Base-by-base conservation (phyloP, 805 yeast genomes). In the Huiozyma sinensis region DNA sequence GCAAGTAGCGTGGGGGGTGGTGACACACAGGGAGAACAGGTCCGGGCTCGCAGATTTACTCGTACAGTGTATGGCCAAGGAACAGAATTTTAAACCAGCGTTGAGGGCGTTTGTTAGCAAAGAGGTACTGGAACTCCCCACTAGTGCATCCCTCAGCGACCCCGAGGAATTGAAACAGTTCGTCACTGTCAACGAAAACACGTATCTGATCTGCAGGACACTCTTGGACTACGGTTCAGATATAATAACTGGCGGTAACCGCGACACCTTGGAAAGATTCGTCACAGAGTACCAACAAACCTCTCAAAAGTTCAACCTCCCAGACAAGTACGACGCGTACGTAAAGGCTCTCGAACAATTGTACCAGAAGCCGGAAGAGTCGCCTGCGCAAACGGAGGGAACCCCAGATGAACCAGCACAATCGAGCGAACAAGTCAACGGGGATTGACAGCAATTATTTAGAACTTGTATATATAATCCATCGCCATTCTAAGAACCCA, bases 21-120 rank as follows among this genome's bases (percentile, higher is more conserved):
- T 53, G 11, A 41, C 50, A 8, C 7, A 28, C 11, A 49, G 44
- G 36, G 44, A 50, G 7, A 53, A 58, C 39, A 40, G 37, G 6
- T 49, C 55, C 6, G 66, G 66, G 5, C 41, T 61, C 33, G 50
- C 59, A 6, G 45, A 48, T 6, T 44, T 50, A 11, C 45, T 61
- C 13, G 41, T 59, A 6, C 31, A 44, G 27, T 40, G 42, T 30
- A 33, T 41, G 17, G 36, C 38, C 7, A 43, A 42, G 36, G 39
- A 41, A 37, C 50, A 47, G 37, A 32, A 37, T 4, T 33, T 6
- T 3, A 17, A 17, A n/a, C 43, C 38, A n/a, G 24, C 28, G 27
- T 13, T 39, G 35, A 36, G 28, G 32, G 33, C 11, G 12, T 39
- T 39, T 31, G 32, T 37, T 24, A 10, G 35, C 4, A 28, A 28